phyloP scores from a whole-genome alignment of 176 grass and related monocot species.

The Zoysia japonica region DNA sequence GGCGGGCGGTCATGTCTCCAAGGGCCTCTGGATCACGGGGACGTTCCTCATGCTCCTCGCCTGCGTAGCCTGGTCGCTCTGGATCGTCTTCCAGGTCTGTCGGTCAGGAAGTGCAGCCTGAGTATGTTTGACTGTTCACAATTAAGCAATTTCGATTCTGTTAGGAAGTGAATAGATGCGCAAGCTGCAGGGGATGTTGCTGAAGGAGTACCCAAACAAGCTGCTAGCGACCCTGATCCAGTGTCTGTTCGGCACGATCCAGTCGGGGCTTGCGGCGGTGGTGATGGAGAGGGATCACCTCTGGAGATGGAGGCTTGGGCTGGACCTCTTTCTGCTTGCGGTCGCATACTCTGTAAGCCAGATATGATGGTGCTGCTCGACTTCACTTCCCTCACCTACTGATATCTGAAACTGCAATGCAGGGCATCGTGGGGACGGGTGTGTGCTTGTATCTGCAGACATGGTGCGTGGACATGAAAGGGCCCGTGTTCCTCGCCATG shows the following conservation, averaged over 20 bases:
- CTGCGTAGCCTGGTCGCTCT: conserved; percentile 48
- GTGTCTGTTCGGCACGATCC: conserved; percentile 44
- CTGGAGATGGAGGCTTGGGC: conserved; percentile 47
- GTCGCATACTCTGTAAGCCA: conserved; percentile 44
- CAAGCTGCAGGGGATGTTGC: conserved; percentile 17
- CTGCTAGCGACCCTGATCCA: conserved; percentile 45
- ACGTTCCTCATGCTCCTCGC: conserved; percentile 50
- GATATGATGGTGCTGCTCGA: too few relatives aligned
- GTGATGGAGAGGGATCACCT: conserved; percentile 29
- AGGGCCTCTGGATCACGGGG: conserved; percentile 46
- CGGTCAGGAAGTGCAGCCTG: too few relatives aligned
- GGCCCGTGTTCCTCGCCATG: conserved; percentile 60
- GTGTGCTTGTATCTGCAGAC: conserved; percentile 59
- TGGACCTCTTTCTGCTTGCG: conserved; percentile 49
- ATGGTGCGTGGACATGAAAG: conserved; percentile 70
- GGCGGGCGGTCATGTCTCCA: background rate
- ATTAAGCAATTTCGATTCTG: too few relatives aligned
- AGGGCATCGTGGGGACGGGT: conserved; percentile 54
- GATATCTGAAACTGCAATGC: background rate
- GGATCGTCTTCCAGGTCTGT: conserved; percentile 58
- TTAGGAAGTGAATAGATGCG: background rate
- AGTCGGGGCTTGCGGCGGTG: conserved; percentile 51
- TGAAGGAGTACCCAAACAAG: conserved; percentile 78
- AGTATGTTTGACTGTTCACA: too few relatives aligned
- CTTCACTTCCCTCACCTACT: background rate